Conservation (phyloP, 2,329 filamentous ascomycete genomes). For the Diaporthe ilicicola region DNA sequence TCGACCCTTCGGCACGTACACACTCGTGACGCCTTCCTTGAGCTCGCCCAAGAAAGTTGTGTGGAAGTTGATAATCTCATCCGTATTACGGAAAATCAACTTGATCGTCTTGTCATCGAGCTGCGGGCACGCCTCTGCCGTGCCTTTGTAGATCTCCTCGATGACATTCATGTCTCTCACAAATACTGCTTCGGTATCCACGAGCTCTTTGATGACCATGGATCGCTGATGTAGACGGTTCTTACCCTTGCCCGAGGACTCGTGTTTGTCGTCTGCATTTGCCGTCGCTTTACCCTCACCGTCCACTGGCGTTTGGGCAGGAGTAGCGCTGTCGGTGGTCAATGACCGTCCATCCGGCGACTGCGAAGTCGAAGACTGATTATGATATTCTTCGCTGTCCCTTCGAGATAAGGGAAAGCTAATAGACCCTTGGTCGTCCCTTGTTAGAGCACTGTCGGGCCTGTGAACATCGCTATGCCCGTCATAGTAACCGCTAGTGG, state of each 20-base stretch:
- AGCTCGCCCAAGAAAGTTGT: constrained; percentile 80
- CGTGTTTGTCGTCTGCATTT: constrained; percentile 50
- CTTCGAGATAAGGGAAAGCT: constrained; percentile 54
- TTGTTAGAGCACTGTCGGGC: constrained; percentile 51
- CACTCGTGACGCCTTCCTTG: constrained; percentile 79
- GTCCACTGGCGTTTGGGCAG: constrained; percentile 47
- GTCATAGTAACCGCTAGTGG: constrained; percentile 52
- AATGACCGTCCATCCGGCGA: constrained; percentile 58
- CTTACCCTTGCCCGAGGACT: constrained; percentile 62
- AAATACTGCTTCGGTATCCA: constrained; percentile 92
- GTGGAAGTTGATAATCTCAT: constrained; percentile 89
- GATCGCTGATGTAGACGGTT: constrained; percentile 82
- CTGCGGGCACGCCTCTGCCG: constrained; percentile 81
- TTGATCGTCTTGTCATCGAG: constrained; percentile 87
- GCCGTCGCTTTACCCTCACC: constrained; percentile 45
- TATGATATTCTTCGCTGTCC: constrained; percentile 55
- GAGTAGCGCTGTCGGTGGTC: constrained; percentile 50
- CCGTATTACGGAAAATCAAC: constrained; percentile 89
- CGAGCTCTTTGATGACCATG: constrained; percentile 87
- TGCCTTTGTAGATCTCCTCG: constrained; percentile 97
- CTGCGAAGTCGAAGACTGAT: constrained; percentile 53
- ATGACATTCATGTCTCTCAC: constrained; percentile 97
- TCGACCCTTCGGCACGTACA: constrained; percentile 74
- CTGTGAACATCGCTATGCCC: constrained; percentile 52
- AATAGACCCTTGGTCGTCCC: constrained; percentile 50